These are phyloP conservation scores for Lagenaria siceraria DNA, from an alignment of 306 rosid species.

Conservation along the genomic window DNA sequence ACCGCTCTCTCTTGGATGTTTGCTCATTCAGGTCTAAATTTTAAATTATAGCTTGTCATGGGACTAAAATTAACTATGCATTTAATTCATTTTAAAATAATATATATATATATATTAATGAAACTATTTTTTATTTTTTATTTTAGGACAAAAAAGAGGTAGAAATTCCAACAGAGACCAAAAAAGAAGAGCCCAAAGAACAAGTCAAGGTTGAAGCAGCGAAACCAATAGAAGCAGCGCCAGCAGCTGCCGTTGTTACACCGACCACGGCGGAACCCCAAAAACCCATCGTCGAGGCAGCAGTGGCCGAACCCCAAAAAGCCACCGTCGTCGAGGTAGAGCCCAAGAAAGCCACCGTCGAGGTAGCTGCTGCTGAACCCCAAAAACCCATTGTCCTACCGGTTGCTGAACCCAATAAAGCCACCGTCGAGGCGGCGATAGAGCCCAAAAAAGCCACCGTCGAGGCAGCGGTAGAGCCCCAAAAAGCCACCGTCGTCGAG, in stretches of 20 bases:
- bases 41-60: too few relatives aligned
- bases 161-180: background rate
- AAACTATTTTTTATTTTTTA: too few relatives aligned
- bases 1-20: background rate
- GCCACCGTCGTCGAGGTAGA: background rate
- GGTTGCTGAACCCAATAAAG: background rate
- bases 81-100: too few relatives aligned
- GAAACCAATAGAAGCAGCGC: background rate
- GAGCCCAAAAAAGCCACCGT: background rate
- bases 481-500: background rate
- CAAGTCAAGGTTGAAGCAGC: background rate
- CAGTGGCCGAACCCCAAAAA: background rate
- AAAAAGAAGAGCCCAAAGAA: background rate
- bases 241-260: background rate
- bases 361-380: background rate
- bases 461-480: too few relatives aligned
- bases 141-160: background rate
- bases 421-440: background rate
- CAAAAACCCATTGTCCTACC: background rate
- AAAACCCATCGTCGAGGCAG: background rate
- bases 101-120: too few relatives aligned
- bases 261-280: background rate
- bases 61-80: too few relatives aligned
- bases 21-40: conserved; percentile 5
- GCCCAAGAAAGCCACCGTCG: background rate